phyloP scores from a whole-genome alignment of 768 basidiomycete genomes.

The Podaxis rugospora region DNA sequence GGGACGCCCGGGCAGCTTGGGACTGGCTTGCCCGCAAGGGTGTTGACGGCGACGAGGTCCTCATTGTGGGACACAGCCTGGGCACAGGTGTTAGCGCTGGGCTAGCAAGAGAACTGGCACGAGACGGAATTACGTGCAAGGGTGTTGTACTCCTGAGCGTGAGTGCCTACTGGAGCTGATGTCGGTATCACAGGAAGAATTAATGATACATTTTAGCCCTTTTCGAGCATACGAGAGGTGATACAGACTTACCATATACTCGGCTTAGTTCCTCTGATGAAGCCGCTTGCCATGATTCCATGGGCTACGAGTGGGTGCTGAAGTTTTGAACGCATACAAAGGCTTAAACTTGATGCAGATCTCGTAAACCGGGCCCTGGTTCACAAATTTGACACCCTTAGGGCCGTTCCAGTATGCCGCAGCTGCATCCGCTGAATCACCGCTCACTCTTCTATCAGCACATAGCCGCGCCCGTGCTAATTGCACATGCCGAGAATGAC shows the following conservation, averaged over 20 bases:
- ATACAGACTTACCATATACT: constrained; percentile 67
- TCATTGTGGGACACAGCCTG: constrained; percentile 83
- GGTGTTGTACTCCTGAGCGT: constrained; percentile 49
- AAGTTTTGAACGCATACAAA: not conserved
- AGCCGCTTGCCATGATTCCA: constrained; percentile 67
- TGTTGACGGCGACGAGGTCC: constrained; percentile 51
- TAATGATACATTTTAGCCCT: constrained; percentile 33
- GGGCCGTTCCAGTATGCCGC: constrained; percentile 51
- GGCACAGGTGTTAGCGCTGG: constrained; percentile 76
- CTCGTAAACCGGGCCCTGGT: constrained; percentile 43
- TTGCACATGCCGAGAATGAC: constrained; percentile 79
- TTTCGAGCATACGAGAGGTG: constrained; percentile 57
- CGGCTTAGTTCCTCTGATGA: constrained; percentile 66
- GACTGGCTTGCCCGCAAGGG: constrained; percentile 67
- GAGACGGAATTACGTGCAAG: constrained; percentile 34
- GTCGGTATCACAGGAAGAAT: constrained; percentile 23
- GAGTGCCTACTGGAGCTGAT: constrained; percentile 30
- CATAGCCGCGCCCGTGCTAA: constrained; percentile 63
- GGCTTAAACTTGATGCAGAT: constrained; percentile 30
- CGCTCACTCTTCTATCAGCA: constrained; percentile 38
- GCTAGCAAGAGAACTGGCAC: constrained; percentile 43
- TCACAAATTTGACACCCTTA: constrained; percentile 60
- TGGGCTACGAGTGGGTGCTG: constrained; percentile 51
- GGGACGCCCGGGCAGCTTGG: constrained; percentile 76
- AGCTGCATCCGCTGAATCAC: not conserved